Percentiles rank a stretch among this genome's conserved stretches.
These are phyloP conservation scores for Brettanomyces sp. DNA, from an alignment of 805 yeast genomes.

Conservation along the genomic window DNA sequence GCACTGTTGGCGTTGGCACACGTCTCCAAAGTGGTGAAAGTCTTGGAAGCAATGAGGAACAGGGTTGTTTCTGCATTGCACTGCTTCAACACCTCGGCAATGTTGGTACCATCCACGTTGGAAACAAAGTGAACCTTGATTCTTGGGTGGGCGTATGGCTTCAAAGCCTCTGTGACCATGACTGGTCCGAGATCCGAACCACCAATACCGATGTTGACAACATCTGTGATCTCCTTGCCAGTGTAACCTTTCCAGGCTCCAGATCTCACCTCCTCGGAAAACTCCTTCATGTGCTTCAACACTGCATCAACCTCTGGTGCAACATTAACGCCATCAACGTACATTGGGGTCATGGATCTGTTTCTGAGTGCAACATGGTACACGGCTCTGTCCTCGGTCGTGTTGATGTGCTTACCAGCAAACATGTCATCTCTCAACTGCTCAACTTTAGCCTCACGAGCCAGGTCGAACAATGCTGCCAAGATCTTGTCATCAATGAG, in stretches of 20 bases:
- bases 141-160: slow-evolving; percentile 71
- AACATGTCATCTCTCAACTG: slow-evolving; percentile 84
- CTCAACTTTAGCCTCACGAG: slow-evolving; percentile 85
- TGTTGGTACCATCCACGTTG: slow-evolving; percentile 96
- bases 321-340: slow-evolving; percentile 83
- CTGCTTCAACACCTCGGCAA: slow-evolving; percentile 78
- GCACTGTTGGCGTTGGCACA: slow-evolving; percentile 93
- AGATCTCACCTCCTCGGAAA: slow-evolving; percentile 80
- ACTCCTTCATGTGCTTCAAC: slow-evolving; percentile 92
- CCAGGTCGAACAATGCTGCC: slow-evolving; percentile 59
- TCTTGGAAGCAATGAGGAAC: slow-evolving; percentile 89
- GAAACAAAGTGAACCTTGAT: slow-evolving; percentile 88
- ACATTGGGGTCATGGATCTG: slow-evolving; percentile 75
- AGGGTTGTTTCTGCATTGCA: slow-evolving; percentile 87
- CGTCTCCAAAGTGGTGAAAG: slow-evolving; percentile 98
- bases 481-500: slow-evolving; percentile 80
- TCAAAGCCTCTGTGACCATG: slow-evolving; percentile 97
- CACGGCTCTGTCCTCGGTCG: slow-evolving; percentile 95
- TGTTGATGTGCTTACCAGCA: slow-evolving; percentile 86
- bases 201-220: slow-evolving; percentile 97
- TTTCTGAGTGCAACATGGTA: slow-evolving; percentile 96
- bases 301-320: slow-evolving; percentile 88
- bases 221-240: slow-evolving; percentile 86
- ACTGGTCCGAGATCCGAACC: slow-evolving; percentile 99
- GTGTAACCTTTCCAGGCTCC: slow-evolving; percentile 97